phyloP scores from a whole-genome alignment of 768 basidiomycete species.

The Serendipita sp. region DNA sequence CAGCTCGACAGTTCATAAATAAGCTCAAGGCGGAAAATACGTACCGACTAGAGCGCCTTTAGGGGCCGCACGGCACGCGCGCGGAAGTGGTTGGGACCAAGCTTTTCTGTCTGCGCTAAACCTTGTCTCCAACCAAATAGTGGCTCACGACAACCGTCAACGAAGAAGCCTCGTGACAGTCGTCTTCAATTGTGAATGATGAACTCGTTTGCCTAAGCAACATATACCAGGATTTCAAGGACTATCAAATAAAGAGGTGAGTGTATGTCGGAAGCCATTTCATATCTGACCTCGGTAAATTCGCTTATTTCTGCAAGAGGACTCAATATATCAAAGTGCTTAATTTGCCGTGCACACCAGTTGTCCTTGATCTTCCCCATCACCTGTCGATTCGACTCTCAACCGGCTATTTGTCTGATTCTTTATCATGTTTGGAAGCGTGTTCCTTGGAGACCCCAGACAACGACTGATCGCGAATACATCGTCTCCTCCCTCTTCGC shows the following conservation, averaged over 20 bases:
- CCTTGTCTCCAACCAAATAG: not conserved
- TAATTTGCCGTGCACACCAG: not conserved
- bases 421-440: slow-evolving; percentile 41
- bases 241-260: no score
- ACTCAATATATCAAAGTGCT: not conserved
- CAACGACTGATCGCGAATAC: slow-evolving; percentile 41
- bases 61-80: not conserved
- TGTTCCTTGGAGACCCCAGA: slow-evolving; percentile 64
- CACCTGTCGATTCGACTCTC: not conserved
- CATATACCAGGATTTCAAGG: no score
- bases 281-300: no score
- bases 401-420: slow-evolving; percentile 20
- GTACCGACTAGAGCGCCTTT: not conserved
- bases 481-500: slow-evolving; percentile 31
- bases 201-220: no score
- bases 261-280: no score
- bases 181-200: no score
- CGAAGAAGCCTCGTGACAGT: no score
- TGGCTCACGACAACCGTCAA: not conserved
- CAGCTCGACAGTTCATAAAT: no score
- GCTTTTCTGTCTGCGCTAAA: not conserved
- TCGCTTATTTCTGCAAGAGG: not conserved
- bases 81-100: not conserved
- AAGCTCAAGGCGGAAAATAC: not conserved
- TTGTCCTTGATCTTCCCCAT: not conserved